Evolutionary conservation across 208 protist species (phyloP), one percentile per base, ranked within the genome.

Genomic region (Leishmania tarentolae): DNA sequence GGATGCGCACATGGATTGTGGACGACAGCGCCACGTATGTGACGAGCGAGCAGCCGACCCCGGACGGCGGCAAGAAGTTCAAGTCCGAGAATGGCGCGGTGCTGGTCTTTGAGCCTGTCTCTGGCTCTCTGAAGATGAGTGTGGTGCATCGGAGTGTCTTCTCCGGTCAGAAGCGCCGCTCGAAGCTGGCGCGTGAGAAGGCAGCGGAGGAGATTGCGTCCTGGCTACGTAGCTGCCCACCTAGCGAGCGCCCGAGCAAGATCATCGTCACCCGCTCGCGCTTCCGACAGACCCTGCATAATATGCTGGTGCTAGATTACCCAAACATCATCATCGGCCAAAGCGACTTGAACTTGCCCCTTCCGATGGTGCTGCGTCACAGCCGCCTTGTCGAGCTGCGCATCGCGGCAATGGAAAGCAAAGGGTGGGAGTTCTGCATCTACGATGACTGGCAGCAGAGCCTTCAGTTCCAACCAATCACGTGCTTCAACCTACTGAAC

Each of bases 291-390:
- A 96, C 91, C 53, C 86, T 97, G 68, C 94, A 95, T 82, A 96
- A 98, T 86, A 98, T 99, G 83, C 92, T 99, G 85, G 85, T 99
- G 53, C 91, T 99, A 24, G 99, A 99, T 86, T 99, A 99, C 90
- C 99, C 99, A 37, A 99, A 99, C 94, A 99, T 99, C 82, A 99
- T 99, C 73, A 99, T 99, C 90, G 99, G 99, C 88, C 98, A 99
- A 68, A 99, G 93, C 82, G 99, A 99, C 85, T 88, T 99, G 44
- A 99, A 99, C 90, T 91, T 99, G 76, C 99, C 99, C 46, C 99
- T 99, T 92, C 98, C 99, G 83, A 98, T 99, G 81, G 96, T 98
- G 61, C 91, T 99, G 79, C 99, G 99, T 75, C 98, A 99, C 82
- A 99, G 99, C 83, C 99, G 99, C 87, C 98, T 99, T 78, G 99